Conservation (phyloP, 1,284 basidiomycete genomes). For the Earliella scabrosa region DNA sequence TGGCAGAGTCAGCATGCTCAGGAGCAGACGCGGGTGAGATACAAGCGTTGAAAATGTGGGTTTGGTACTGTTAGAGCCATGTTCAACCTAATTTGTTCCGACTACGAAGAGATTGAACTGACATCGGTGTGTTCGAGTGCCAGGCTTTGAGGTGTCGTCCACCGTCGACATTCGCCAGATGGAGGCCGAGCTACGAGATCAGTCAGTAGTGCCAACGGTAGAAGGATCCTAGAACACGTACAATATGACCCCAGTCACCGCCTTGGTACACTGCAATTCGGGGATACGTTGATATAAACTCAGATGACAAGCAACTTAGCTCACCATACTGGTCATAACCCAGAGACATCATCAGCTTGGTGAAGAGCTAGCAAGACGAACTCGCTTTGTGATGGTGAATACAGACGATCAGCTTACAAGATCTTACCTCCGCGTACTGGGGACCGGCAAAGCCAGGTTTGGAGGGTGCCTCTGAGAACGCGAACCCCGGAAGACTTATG, state of each 20-base stretch:
- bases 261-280: conserved; percentile 43
- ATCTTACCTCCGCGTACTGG: conserved; percentile 23
- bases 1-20: not conserved
- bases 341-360: conserved; percentile 50
- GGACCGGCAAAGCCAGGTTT: conserved; percentile 38
- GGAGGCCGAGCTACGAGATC: not conserved
- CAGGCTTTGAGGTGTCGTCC: conserved; percentile 39
- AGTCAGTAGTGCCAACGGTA: too few relatives aligned
- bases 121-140: conserved; percentile 41
- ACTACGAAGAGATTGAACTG: too few relatives aligned
- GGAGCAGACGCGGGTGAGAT: not conserved
- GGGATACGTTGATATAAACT: not conserved
- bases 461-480: conserved; percentile 38
- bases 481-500: conserved; percentile 46
- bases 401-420: too few relatives aligned
- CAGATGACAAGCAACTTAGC: too few relatives aligned
- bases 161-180: not conserved
- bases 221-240: conserved; percentile 25
- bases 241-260: conserved; percentile 47
- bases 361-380: conserved; percentile 31
- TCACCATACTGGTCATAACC: conserved; percentile 51
- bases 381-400: too few relatives aligned
- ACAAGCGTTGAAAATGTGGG: too few relatives aligned
- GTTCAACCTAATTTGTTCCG: too few relatives aligned
- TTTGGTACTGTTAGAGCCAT: too few relatives aligned